A percentile compares a stretch with the other conserved stretches of the same genome.
These are phyloP conservation scores for Aspergillus indologenus DNA, from an alignment of 495 filamentous ascomycete species.

Conservation along the genomic window DNA sequence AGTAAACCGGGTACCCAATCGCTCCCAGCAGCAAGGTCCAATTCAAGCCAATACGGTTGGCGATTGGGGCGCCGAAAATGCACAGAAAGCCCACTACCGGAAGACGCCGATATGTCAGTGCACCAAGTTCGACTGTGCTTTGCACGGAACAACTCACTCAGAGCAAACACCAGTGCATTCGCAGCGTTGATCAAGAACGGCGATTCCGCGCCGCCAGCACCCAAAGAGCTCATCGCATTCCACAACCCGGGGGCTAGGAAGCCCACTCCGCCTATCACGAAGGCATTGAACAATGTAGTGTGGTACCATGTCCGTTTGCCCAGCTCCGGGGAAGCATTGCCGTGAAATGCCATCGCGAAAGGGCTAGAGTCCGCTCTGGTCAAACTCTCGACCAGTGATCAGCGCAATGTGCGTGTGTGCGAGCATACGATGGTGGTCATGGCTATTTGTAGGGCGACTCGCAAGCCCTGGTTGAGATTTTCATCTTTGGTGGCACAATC, in stretches of 20 bases:
- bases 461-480: not conserved
- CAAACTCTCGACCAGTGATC: not conserved
- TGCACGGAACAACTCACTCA: not conserved
- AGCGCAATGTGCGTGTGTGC: not conserved
- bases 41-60: slow-evolving; percentile 58
- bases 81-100: slow-evolving; percentile 56
- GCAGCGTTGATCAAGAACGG: slow-evolving; percentile 2
- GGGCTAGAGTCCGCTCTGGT: not conserved
- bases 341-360: not conserved
- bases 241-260: slow-evolving; percentile 38
- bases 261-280: slow-evolving; percentile 35
- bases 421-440: not conserved
- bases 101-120: not conserved
- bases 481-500: not conserved
- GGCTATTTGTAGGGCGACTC: slow-evolving; percentile 1
- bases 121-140: not conserved
- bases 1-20: slow-evolving; percentile 37
- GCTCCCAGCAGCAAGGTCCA: slow-evolving; percentile 59
- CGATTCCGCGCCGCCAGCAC: slow-evolving; percentile 50
- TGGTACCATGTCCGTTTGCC: slow-evolving; percentile 50
- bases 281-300: slow-evolving; percentile 58
- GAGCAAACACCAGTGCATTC: slow-evolving; percentile 2
- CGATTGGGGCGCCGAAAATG: slow-evolving; percentile 50
- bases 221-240: slow-evolving; percentile 66
- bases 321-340: not conserved